These are phyloP conservation scores for Mucuna pruriens DNA, from an alignment of 306 rosid genomes.

Conservation along the genomic window DNA sequence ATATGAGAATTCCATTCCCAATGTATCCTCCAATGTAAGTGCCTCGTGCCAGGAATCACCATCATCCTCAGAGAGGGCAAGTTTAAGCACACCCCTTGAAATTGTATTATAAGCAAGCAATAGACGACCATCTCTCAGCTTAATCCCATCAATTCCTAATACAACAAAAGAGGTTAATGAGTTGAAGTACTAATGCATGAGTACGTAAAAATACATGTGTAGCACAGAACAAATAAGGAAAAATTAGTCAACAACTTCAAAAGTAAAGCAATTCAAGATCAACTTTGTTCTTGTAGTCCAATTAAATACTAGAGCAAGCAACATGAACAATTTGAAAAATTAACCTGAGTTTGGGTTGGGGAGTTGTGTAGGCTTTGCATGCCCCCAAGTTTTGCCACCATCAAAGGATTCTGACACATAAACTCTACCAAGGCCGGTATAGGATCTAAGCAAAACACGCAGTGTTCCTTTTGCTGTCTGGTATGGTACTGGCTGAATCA, in stretches of 20 bases:
- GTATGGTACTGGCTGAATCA: slow-evolving; percentile 94
- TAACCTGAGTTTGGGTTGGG: slow-evolving; percentile 97
- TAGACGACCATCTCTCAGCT: slow-evolving; percentile 72
- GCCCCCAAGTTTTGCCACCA: slow-evolving; percentile 76
- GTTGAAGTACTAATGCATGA: slow-evolving; percentile 12
- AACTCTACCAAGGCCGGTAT: slow-evolving; percentile 58
- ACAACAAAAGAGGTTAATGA: slow-evolving; percentile 3
- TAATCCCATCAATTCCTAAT: slow-evolving; percentile 88
- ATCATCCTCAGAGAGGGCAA: slow-evolving; percentile 76
- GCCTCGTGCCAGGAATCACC: slow-evolving; percentile 85
- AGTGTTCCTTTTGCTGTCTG: slow-evolving; percentile 73
- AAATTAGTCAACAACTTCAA: background rate
- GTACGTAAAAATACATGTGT: slow-evolving; percentile 32
- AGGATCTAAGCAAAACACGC: slow-evolving; percentile 84
- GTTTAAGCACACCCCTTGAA: slow-evolving; percentile 84
- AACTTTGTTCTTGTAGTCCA: slow-evolving; percentile 13
- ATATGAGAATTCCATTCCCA: slow-evolving; percentile 87
- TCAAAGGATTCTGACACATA: slow-evolving; percentile 82
- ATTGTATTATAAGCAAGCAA: slow-evolving; percentile 73
- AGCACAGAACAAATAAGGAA: background rate
- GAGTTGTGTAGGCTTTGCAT: slow-evolving; percentile 74
- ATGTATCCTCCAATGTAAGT: slow-evolving; percentile 72
- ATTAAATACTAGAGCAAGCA: background rate
- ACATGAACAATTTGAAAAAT: slow-evolving; percentile 26
- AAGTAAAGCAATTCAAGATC: slow-evolving; percentile 22